Evolutionary conservation across 768 basidiomycete genomes (phyloP).

Genomic region (Cubamyces lactineus): DNA sequence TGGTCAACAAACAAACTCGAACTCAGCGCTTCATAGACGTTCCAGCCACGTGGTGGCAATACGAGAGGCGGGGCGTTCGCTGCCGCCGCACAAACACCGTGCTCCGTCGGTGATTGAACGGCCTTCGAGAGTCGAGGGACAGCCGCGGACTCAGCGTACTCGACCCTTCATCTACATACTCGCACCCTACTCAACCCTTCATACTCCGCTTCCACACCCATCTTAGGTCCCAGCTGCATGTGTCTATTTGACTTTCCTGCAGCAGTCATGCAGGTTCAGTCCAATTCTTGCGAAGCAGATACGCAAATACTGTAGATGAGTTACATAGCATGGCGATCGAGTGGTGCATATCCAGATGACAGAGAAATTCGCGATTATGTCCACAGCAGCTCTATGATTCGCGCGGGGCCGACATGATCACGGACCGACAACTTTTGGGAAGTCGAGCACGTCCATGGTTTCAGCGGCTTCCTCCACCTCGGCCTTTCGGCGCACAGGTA

Average conservation of each 20-base stretch:
- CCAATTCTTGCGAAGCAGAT: no score
- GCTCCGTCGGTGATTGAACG: not conserved
- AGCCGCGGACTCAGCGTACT: not conserved
- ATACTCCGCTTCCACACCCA: not conserved
- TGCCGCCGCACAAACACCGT: not conserved
- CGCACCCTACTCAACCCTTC: not conserved
- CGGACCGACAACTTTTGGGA: not conserved
- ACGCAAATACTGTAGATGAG: no score
- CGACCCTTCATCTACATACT: not conserved
- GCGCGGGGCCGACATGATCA: not conserved
- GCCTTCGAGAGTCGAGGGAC: not conserved
- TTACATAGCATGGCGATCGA: no score
- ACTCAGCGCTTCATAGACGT: not conserved
- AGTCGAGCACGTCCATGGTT: not conserved
- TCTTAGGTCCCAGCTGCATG: no score
- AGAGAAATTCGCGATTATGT: no score
- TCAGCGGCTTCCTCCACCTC: not conserved
- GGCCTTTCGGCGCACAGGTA: not conserved
- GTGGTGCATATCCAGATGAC: no score
- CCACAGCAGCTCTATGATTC: no score
- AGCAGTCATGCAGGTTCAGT: no score
- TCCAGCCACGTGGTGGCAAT: not conserved
- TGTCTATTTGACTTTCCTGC: no score
- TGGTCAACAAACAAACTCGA: not conserved
- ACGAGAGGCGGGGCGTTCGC: not conserved